Evolutionary conservation across 1,139 yeast species (phyloP), one percentile per base, ranked within the genome.

Genomic region (Yamadazyma sp.): DNA sequence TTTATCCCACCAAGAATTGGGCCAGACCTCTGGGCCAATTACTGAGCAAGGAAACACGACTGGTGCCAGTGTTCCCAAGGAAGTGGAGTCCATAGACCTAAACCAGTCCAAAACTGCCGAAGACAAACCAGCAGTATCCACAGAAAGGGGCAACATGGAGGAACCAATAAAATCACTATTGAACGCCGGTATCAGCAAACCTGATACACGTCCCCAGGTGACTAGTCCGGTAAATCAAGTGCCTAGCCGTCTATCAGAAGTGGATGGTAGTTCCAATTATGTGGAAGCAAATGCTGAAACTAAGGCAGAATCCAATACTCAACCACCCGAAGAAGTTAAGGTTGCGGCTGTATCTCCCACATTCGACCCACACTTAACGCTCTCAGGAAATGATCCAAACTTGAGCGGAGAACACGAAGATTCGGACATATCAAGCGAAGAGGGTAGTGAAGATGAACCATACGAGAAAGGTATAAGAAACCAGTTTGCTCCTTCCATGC

Each of bases 391-490:
- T 15, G 30, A 3, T 11, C 6, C 20, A 12, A 20, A 27, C 8
- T 12, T 26, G 29, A 9, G 17, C 8, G 11, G 29, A n/a, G 13
- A 27, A 3, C 15, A 7, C 3, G 29, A 27, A n/a, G 31, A 16
- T 9, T 8, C 29, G 4, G 29, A 24, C 10, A 24, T 12, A 4
- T 33, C 35, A 7, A 33, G 35, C 26, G 35, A 33, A 4, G 35
- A 33, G 11, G 17, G 17, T 27, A 38, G 39, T 18, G 46, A 40
- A 12, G 42, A 34, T n/a, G 45, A 42, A 21, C 28, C 35, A 6
- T 42, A 29, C 30, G 39, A 33, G 24, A 32, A 33, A 17, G 46
- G 34, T 5, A 40, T 34, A 3, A 29, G 40, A 8, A 42, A 40
- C 16, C 46, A 42, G 4, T 41, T 35, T 35, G 34, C 37, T 15